Evolutionary conservation across 2,329 filamentous ascomycete genomes (phyloP), one percentile per base, ranked within the genome.

Genomic region (Zymoseptoria pseudotritici): DNA sequence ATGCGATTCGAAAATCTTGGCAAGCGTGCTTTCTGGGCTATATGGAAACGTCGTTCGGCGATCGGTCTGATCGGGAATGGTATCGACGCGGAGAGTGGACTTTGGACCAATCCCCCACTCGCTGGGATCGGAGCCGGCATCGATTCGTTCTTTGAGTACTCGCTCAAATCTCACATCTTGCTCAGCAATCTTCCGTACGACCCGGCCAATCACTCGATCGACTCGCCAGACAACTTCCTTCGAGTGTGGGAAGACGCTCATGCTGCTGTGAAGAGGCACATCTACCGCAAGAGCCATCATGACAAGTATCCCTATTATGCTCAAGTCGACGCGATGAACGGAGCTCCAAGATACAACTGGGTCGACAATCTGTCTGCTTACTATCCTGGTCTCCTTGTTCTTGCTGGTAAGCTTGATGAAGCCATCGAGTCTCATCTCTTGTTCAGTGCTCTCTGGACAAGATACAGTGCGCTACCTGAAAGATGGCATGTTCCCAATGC

Each of bases 131-230:
- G 94, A 55, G 94, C 94, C 7, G 94, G 94, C 49, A 91, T 96
- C 70, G 94, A 99, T 77, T 97, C 92, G 76, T 99, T 99, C 77
- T 97, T 96, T 70, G 94, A 99, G 76, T 99, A 99, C 75, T 92
- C 94, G 3, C 82, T 97, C 69, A 99, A 99, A 76, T 91, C 91
- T 19, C 87, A 96, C 71, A 89, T 99, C 61, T 77, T 99, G 22
- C 83, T 97, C 21, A 96, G 93, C 2, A 90, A 90, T 1, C 85
- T 80, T 5, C 73, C 76, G 0, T 74, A 73, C 61, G 68, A 76
- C 52, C 50, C 70, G 4, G 69, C 83, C 2, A 82, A 85, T 56
- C 83, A 88, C 63, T 85, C 90, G 65, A 60, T 60, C 2, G 72
- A 79, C 57, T 88, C 88, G 0, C 29, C 52, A 10, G 88, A 91